Evolutionary conservation across 75 land plant genomes (phyloP).

Genomic region (Gnetum montanum): DNA sequence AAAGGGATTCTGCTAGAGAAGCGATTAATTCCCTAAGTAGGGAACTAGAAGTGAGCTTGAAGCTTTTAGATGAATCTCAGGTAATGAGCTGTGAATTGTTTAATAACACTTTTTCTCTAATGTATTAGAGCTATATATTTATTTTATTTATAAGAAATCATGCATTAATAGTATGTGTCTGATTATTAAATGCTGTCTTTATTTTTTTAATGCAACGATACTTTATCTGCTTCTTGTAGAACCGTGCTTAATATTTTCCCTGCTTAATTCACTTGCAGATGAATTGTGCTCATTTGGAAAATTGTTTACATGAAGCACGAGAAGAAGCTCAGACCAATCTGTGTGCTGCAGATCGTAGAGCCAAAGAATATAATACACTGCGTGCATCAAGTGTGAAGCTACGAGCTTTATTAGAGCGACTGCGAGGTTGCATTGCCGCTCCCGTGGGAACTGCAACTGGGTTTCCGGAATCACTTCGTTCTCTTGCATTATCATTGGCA

Average conservation of each 20-base stretch:
- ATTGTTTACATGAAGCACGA: conserved; percentile 87
- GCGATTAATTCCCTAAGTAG: conserved; percentile 42
- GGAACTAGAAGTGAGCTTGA: conserved; percentile 64
- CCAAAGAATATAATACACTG: conserved; percentile 77
- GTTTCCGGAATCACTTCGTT: conserved; percentile 70
- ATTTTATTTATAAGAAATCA: no score
- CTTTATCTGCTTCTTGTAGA: no score
- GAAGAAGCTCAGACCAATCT: conserved; percentile 90
- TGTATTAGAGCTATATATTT: no score
- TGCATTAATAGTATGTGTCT: background rate
- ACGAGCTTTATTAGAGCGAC: conserved; percentile 75
- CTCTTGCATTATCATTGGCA: conserved; percentile 58
- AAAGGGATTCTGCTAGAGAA: conserved; percentile 41
- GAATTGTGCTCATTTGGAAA: conserved; percentile 96
- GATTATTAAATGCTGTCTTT: background rate
- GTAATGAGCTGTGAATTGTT: no score
- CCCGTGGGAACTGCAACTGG: conserved; percentile 34
- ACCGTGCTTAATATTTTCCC: no score
- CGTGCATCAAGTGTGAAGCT: conserved; percentile 78
- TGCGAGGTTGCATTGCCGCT: conserved; percentile 51
- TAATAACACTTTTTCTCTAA: no score
- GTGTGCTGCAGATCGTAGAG: conserved; percentile 88
- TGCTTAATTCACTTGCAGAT: conserved; percentile 52
- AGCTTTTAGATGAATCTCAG: conserved; percentile 91
- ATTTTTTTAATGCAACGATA: background rate